Conservation (phyloP, 1,284 basidiomycete species). For the Farysia itapuensis region DNA sequence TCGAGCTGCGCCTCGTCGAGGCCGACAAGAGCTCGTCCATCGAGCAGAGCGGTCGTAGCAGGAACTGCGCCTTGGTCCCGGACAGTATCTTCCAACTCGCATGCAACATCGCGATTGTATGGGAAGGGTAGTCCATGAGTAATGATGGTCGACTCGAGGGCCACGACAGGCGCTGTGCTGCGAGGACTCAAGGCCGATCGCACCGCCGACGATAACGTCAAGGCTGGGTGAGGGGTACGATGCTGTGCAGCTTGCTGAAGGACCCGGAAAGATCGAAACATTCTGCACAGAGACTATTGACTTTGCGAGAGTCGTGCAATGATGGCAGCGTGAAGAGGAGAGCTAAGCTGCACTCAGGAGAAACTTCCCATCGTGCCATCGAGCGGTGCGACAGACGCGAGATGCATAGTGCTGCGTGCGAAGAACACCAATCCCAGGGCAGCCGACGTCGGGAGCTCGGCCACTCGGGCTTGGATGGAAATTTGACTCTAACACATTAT, state of each 20-base stretch:
- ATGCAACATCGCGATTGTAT: constrained; percentile 73
- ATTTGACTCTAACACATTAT: too few species aligned
- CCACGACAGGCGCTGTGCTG: constrained; percentile 61
- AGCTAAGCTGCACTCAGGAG: too few species aligned
- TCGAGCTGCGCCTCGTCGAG: constrained; percentile 71
- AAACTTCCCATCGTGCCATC: too few species aligned
- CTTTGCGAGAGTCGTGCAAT: too few species aligned
- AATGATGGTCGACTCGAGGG: constrained; percentile 76
- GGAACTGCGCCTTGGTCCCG: constrained; percentile 76
- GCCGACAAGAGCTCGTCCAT: constrained; percentile 83
- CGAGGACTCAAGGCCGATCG: constrained; percentile 7
- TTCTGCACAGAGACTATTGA: too few species aligned
- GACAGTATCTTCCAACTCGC: constrained; percentile 77
- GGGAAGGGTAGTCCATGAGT: constrained; percentile 76
- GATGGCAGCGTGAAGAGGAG: too few species aligned
- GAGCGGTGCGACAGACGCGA: too few species aligned
- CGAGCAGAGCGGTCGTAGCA: constrained; percentile 85
- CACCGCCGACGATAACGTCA: constrained; percentile 14
- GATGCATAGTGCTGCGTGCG: too few species aligned
- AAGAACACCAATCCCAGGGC: too few species aligned
- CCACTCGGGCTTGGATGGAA: too few species aligned
- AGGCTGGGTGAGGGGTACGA: constrained; percentile 17
- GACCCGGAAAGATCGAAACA: too few species aligned
- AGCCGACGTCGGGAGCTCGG: too few species aligned
- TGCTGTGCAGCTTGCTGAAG: constrained; percentile 21